These are phyloP conservation scores for Potentilla sterilis DNA, from an alignment of 306 rosid species.

Conservation along the genomic window DNA sequence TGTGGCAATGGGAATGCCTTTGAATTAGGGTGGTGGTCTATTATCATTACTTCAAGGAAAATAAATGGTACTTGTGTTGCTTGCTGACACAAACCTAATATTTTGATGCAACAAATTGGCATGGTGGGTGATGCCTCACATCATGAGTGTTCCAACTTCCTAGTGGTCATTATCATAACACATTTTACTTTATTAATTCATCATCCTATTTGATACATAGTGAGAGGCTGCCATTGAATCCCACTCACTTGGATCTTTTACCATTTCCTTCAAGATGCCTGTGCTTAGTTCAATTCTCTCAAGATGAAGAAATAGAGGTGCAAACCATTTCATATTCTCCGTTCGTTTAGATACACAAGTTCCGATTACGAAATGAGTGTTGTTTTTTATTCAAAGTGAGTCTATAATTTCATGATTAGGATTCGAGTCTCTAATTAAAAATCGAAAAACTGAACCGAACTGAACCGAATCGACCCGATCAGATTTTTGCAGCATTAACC, in stretches of 20 bases:
- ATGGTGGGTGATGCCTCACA: slow-evolving; percentile 26
- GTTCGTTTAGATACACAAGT: not conserved
- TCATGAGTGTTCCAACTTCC: slow-evolving; percentile 14
- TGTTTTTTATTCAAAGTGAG: too few relatives aligned
- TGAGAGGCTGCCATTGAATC: slow-evolving; percentile 12
- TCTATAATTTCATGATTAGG: not conserved
- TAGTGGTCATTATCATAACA: slow-evolving; percentile 18
- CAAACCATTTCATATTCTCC: not conserved
- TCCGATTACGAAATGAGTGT: too few relatives aligned
- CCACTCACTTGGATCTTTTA: slow-evolving; percentile 11
- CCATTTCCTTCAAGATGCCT: not conserved
- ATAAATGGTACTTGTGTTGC: slow-evolving; percentile 3
- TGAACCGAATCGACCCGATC: not conserved
- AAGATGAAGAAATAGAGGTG: not conserved
- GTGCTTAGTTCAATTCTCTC: not conserved
- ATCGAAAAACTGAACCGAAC: not conserved
- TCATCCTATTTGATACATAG: slow-evolving; percentile 1
- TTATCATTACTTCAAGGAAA: slow-evolving; percentile 15
- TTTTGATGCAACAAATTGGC: slow-evolving; percentile 13
- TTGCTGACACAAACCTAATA: slow-evolving; percentile 15
- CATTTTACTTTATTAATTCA: slow-evolving; percentile 14
- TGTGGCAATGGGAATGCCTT: not conserved
- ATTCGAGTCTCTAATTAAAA: not conserved
- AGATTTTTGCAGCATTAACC: not conserved
- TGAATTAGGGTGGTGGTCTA: not conserved